Percentiles rank a stretch among this genome's conserved stretches.
These are phyloP conservation scores for Prunus mira DNA, from an alignment of 306 rosid species.

Conservation along the genomic window DNA sequence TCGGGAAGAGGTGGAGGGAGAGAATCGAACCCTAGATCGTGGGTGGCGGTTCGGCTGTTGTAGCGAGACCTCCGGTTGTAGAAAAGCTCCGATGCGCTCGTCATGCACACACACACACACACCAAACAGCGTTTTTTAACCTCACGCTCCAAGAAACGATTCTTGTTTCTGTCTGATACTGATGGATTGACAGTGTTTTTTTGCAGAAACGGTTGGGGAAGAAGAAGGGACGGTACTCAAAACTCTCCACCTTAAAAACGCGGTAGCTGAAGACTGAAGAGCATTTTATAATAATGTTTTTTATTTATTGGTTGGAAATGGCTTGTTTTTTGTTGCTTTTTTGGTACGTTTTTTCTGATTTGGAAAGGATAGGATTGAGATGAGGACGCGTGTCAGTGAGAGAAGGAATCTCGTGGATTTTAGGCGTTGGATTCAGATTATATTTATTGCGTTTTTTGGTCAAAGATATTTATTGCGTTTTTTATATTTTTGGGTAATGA, in stretches of 20 bases:
- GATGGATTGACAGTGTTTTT: neutral
- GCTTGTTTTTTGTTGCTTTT: neutral
- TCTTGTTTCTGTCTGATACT: neutral
- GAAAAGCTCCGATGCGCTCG: slow-evolving; percentile 95
- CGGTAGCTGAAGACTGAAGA: neutral
- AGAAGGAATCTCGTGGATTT: neutral
- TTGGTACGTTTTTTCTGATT: neutral
- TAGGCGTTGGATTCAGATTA: neutral
- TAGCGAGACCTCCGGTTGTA: slow-evolving; percentile 64
- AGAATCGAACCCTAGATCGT: slow-evolving; percentile 45
- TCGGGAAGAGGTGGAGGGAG: slow-evolving; percentile 17
- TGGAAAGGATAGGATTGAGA: neutral
- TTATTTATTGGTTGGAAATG: neutral
- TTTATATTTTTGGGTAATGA: too few relatives aligned
- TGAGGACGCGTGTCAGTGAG: neutral
- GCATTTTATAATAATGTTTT: neutral
- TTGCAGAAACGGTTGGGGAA: neutral
- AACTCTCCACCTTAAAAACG: neutral
- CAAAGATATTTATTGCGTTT: too few relatives aligned
- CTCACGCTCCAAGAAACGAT: neutral
- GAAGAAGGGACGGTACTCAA: neutral
- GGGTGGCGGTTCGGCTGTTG: slow-evolving; percentile 52
- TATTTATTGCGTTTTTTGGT: neutral
- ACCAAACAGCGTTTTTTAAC: neutral
- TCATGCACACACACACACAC: slow-evolving; percentile 45